These are phyloP conservation scores for Suillus tomentosus DNA, from an alignment of 768 basidiomycete genomes.

Conservation along the genomic window DNA sequence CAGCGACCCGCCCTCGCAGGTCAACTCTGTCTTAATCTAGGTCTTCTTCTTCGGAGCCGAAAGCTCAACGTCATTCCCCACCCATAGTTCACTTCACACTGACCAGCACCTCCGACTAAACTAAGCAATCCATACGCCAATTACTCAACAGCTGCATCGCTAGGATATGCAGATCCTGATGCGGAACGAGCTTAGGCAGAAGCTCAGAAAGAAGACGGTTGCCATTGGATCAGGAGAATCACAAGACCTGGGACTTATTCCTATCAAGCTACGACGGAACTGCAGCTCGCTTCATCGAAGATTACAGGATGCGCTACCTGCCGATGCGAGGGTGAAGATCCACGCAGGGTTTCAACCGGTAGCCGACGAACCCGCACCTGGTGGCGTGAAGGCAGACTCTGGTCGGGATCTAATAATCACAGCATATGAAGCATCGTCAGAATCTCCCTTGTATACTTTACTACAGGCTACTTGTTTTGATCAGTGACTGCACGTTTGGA, in stretches of 20 bases:
- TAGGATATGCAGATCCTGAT: conserved; percentile 82
- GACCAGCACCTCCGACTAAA: conserved; percentile 38
- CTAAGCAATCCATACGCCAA: conserved; percentile 72
- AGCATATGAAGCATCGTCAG: too few species aligned
- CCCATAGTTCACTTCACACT: too few species aligned
- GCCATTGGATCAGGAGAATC: conserved; percentile 69
- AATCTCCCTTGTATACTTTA: too few species aligned
- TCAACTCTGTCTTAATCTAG: too few species aligned
- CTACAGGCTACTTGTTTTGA: too few species aligned
- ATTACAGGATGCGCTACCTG: conserved; percentile 13
- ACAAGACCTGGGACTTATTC: conserved; percentile 76
- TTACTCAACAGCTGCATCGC: conserved; percentile 84
- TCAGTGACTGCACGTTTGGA: too few species aligned
- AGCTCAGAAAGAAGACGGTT: conserved; percentile 62
- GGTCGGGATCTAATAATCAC: neutral
- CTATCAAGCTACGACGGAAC: conserved; percentile 48
- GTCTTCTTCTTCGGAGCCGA: too few species aligned
- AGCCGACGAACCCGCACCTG: neutral
- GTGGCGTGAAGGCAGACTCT: conserved; percentile 12
- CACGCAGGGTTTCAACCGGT: conserved; percentile 18
- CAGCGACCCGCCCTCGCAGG: too few species aligned
- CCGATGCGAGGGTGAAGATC: conserved; percentile 33
- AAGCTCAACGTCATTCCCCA: too few species aligned
- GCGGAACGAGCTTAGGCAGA: conserved; percentile 64
- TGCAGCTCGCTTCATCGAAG: conserved; percentile 9